Base-by-base conservation (phyloP, 495 filamentous ascomycete species). In the Tuber melanosporum region DNA sequence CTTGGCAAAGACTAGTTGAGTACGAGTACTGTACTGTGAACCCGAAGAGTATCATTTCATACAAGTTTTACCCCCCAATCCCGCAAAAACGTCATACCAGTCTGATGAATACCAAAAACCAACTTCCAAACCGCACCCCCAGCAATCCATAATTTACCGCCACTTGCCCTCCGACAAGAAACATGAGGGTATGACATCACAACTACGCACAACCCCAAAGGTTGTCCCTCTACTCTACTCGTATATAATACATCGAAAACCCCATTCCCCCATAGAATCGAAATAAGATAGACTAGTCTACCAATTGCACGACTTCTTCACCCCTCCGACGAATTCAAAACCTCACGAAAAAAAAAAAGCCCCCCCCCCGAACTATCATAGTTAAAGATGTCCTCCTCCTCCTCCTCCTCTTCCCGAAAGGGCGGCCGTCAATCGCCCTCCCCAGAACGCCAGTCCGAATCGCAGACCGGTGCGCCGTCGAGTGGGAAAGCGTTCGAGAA, bases 401-500 rank as follows among this genome's bases (percentile, higher is more conserved):
- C 39, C 39, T 41, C 0, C 39, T 41, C 39, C 39, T 41, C 39
- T 5, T 41, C 86, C 42, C 86, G 85, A 57, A 87, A 87, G 84
- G 81, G 87, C 82, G 92, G 93, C 84, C 91, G 91, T 80, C 90
- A 97, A 84, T 98, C 95, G 15, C 95, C 95, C 20, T 85, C 89
- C 26, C 93, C 92, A 14, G 91, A 94, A 86, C 72, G 81, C 72
- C 91, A 92, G 83, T 83, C 87, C n/a, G 89, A 87, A 73, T 83
- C 85, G 45, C 94, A 98, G 85, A 32, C 74, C 3, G 78, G 74
- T 17, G 71, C 79, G 2, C 78, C 77, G 49, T 74, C 69, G 15
- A 49, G 70, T 15, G 74, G 69, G 1, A 77, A 72, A 74, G 74
- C 66, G 36, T 74, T 73, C 72, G 39, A 73, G 69, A 32, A 62